These are phyloP conservation scores for Diplogelasinospora grovesii DNA, from an alignment of 495 filamentous ascomycete genomes.

Conservation along the genomic window DNA sequence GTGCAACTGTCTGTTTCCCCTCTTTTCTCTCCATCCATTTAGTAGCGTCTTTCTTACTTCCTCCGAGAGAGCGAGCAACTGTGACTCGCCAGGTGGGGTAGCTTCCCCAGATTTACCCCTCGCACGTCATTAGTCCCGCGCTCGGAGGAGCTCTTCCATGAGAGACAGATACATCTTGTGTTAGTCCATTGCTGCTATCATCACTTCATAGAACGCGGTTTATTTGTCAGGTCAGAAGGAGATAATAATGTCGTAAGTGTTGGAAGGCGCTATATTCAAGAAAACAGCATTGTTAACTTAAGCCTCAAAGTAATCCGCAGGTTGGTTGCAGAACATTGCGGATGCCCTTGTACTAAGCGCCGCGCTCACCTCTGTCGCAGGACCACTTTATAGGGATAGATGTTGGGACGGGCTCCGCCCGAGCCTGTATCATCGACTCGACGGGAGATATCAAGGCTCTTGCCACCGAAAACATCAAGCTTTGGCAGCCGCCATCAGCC, in stretches of 20 bases:
- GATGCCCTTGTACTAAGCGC: too few species aligned
- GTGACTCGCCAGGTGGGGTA: too few species aligned
- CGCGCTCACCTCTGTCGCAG: constrained; percentile 13
- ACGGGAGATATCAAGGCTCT: constrained; percentile 89
- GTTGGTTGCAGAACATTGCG: constrained; percentile 8
- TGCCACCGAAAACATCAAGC: constrained; percentile 81
- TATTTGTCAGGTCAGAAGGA: not conserved
- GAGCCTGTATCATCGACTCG: constrained; percentile 88
- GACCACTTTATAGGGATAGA: constrained; percentile 84
- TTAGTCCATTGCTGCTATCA: too few species aligned
- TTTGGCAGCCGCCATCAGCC: constrained; percentile 87
- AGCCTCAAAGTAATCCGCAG: constrained; percentile 10
- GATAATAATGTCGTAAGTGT: constrained; percentile 1
- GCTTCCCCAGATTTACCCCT: constrained; percentile 3
- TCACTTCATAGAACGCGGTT: too few species aligned
- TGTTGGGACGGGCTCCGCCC: constrained; percentile 90
- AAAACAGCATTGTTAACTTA: too few species aligned
- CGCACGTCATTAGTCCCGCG: constrained; percentile 2
- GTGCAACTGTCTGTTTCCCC: too few species aligned
- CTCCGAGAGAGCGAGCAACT: too few species aligned
- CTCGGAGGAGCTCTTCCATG: not conserved
- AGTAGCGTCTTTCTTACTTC: too few species aligned
- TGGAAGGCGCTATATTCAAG: not conserved
- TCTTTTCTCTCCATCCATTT: too few species aligned
- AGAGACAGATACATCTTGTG: too few species aligned